Evolutionary conservation across 371 early-diverging fungal species (phyloP).

Genomic region (Rhizomucor pusillus): DNA sequence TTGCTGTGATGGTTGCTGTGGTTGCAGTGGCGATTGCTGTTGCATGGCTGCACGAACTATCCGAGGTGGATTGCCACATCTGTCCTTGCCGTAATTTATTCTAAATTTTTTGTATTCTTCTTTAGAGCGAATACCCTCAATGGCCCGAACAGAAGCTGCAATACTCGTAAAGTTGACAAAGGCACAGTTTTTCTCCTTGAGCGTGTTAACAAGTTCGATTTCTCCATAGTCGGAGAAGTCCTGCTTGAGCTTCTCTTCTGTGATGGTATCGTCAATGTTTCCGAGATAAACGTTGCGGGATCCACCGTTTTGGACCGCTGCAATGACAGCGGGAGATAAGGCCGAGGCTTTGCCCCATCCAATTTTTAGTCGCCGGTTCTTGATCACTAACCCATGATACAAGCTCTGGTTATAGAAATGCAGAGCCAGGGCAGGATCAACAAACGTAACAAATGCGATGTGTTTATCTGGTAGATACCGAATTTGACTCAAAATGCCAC

Average conservation of each 20-base stretch:
- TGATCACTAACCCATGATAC: constrained; percentile 60
- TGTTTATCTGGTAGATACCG: constrained; percentile 73
- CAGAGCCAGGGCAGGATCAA: constrained; percentile 66
- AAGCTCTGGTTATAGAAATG: constrained; percentile 56
- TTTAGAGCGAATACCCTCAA: constrained; percentile 56
- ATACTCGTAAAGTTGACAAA: constrained; percentile 84
- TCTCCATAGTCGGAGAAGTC: constrained; percentile 79
- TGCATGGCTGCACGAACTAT: not conserved
- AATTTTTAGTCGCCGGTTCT: constrained; percentile 68
- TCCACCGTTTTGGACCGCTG: constrained; percentile 67
- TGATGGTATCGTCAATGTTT: constrained; percentile 54
- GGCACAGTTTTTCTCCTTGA: constrained; percentile 76
- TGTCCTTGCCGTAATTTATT: constrained; percentile 82
- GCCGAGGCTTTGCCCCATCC: constrained; percentile 78
- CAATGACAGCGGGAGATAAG: constrained; percentile 51
- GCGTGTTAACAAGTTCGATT: constrained; percentile 74
- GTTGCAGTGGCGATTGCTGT: not conserved
- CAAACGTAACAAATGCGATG: constrained; percentile 82
- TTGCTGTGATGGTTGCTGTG: not conserved
- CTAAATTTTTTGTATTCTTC: constrained; percentile 55
- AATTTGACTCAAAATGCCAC: constrained; percentile 76
- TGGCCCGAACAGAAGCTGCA: constrained; percentile 67
- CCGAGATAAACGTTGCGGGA: constrained; percentile 85
- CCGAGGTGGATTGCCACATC: constrained; percentile 67
- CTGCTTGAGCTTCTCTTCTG: constrained; percentile 59